Percentiles rank a stretch among this genome's conserved stretches.
phyloP scores from a whole-genome alignment of 108 stramenopile species.

The Nannochloropsis oceanica region DNA sequence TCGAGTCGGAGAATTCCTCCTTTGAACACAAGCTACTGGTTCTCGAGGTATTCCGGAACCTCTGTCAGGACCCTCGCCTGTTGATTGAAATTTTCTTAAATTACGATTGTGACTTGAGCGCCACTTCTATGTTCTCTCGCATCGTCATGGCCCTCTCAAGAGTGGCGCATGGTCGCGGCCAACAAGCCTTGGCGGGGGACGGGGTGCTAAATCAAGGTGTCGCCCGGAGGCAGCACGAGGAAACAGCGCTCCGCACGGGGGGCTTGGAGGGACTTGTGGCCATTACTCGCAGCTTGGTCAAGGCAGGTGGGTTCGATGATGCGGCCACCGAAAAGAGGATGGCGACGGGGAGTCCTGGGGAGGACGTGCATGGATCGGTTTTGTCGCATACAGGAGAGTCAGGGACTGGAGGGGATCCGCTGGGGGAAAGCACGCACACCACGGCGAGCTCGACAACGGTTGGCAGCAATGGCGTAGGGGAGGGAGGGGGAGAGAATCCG shows the following conservation, averaged over 20 bases:
- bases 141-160: conserved; percentile 76
- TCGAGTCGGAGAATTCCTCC: conserved; percentile 79
- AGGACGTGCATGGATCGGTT: not conserved
- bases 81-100: conserved; percentile 91
- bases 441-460: not conserved
- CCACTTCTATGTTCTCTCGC: conserved; percentile 75
- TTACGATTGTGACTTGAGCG: conserved; percentile 91
- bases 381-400: not conserved
- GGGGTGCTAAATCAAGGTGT: not conserved
- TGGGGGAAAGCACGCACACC: not conserved
- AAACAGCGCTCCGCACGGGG: conserved; percentile 29
- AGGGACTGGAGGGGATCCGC: not conserved
- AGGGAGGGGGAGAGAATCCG: not conserved
- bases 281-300: conserved; percentile 32
- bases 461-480: not conserved
- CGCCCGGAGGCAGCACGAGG: conserved; percentile 19
- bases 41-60: conserved; percentile 69
- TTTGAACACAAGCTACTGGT: conserved; percentile 81
- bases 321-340: not conserved
- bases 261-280: conserved; percentile 35
- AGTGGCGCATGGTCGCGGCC: conserved; percentile 17
- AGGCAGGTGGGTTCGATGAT: conserved; percentile 5
- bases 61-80: conserved; percentile 65
- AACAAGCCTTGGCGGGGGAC: not conserved
- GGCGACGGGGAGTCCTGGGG: not conserved